Evolutionary conservation across 305 asterid species (phyloP), one percentile per base, ranked within the genome.

Genomic region (Vinca major): DNA sequence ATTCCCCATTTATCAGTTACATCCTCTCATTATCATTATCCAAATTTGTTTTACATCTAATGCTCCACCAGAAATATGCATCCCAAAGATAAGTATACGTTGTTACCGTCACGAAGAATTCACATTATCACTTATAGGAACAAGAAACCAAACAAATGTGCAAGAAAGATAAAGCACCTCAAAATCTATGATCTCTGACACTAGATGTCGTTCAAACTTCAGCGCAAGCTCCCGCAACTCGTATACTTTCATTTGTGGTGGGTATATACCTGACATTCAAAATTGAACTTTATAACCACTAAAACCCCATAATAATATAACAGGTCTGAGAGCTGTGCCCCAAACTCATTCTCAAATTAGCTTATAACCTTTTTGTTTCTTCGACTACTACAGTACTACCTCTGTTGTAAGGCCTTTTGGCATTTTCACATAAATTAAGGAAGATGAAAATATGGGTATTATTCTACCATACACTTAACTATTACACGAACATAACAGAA

Each of bases 191-290:
- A 90, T 92, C 83, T 92, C 97, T 41, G 98, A 90, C 48, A 90
- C 78, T 73, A 92, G 83, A 80, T 92, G 98, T 58, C 98, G 87
- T 80, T 92, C 97, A 71, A 92, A 92, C 86, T 90, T 92, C 76
- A 87, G 71, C 2, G 98, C 75, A 71, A 86, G 76, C 73, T 92
- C 92, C 75, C 91, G 86, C 76, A 90, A 80, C 86, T 92, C 97
- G 41, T 80, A 92, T 60, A 92, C 98, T 83, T 92, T 92, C 67
- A 90, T 75, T 81, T 92, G 98, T 33, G 98, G 98, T 63, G 98
- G 98, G 69, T 92, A 90, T 74, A 92, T 92, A 69, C 98, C 97
- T 92, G 75, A 71, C 57, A 40, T 61, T 3, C 61, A 66, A 72
- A 14, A 57, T 53, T 33, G 62, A 17, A 50, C 36, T 47, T 43